phyloP scores from a whole-genome alignment of 768 basidiomycete species.

The Amanita polypyramis region DNA sequence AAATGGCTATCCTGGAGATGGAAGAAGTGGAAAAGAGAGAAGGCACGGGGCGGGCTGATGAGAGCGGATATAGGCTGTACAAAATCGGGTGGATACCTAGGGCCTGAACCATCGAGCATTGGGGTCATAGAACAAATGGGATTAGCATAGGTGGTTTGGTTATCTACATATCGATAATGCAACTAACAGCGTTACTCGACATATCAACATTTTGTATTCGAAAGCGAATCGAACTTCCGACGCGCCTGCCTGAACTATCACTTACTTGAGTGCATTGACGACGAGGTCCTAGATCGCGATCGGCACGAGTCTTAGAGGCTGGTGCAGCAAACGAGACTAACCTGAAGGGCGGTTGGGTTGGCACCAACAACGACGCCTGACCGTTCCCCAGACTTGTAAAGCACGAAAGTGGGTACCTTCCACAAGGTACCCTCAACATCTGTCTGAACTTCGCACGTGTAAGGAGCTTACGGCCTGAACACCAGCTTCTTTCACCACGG shows the following conservation, averaged over 20 bases:
- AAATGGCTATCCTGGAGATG: slow-evolving; percentile 35
- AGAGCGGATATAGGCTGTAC: slow-evolving; percentile 58
- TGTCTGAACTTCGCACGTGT: not conserved
- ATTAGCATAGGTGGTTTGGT: too few species aligned
- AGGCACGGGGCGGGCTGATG: slow-evolving; percentile 58
- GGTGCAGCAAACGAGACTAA: not conserved
- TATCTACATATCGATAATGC: not conserved
- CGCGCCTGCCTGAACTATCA: too few species aligned
- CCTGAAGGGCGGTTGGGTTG: slow-evolving; percentile 5
- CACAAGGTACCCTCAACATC: not conserved
- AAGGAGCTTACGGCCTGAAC: slow-evolving; percentile 34
- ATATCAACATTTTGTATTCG: too few species aligned
- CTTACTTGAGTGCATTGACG: too few species aligned
- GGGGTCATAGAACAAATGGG: too few species aligned
- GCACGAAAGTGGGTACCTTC: slow-evolving; percentile 15
- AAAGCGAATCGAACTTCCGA: too few species aligned
- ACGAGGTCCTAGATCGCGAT: not conserved
- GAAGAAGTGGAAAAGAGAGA: slow-evolving; percentile 38
- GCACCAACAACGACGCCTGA: slow-evolving; percentile 9
- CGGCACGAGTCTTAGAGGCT: too few species aligned
- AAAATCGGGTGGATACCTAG: slow-evolving; percentile 54
- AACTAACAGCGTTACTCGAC: not conserved
- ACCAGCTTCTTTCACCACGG: slow-evolving; percentile 38
- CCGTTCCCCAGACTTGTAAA: slow-evolving; percentile 9
- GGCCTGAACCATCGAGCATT: too few species aligned